These are phyloP conservation scores for Aspergillus thermomutatus DNA, from an alignment of 2,329 filamentous ascomycete genomes.

Conservation along the genomic window DNA sequence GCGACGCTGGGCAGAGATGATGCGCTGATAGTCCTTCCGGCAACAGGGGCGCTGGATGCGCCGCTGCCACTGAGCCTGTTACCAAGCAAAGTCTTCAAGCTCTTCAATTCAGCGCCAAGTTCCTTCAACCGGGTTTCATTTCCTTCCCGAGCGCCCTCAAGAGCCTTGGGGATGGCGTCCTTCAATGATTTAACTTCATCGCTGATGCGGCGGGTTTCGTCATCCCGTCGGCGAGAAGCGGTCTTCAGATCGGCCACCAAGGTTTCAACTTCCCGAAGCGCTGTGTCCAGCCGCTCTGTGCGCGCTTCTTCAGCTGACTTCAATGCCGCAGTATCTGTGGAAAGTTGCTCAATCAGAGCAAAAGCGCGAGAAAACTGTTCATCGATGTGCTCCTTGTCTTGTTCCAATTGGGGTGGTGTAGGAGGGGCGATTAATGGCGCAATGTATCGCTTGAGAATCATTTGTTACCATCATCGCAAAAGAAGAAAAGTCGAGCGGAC, in stretches of 20 bases:
- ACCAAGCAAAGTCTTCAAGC: conserved; percentile 80
- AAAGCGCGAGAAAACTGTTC: conserved; percentile 93
- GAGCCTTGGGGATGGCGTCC: conserved; percentile 80
- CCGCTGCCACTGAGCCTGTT: conserved; percentile 53
- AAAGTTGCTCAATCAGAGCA: conserved; percentile 82
- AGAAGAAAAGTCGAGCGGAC: not conserved
- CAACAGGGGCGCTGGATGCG: conserved; percentile 27
- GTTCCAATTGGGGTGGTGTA: conserved; percentile 86
- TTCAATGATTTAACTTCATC: conserved; percentile 82
- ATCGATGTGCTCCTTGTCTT: conserved; percentile 90
- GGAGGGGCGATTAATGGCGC: conserved; percentile 87
- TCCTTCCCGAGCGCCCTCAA: conserved; percentile 81
- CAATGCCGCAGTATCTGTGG: conserved; percentile 81
- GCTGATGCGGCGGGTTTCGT: conserved; percentile 79
- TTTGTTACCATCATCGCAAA: conserved; percentile 11
- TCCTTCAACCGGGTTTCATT: conserved; percentile 80
- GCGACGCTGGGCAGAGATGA: conserved; percentile 19
- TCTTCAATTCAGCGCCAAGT: conserved; percentile 82
- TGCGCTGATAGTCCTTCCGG: conserved; percentile 29
- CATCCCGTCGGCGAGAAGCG: conserved; percentile 75
- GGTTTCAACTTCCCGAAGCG: conserved; percentile 77
- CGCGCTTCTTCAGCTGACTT: conserved; percentile 83
- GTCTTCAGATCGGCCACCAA: conserved; percentile 80
- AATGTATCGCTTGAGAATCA: conserved; percentile 70
- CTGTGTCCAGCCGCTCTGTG: conserved; percentile 76